Base-by-base conservation (phyloP, 371 early-diverging fungal species). In the Basidiobolus meristosporus region DNA sequence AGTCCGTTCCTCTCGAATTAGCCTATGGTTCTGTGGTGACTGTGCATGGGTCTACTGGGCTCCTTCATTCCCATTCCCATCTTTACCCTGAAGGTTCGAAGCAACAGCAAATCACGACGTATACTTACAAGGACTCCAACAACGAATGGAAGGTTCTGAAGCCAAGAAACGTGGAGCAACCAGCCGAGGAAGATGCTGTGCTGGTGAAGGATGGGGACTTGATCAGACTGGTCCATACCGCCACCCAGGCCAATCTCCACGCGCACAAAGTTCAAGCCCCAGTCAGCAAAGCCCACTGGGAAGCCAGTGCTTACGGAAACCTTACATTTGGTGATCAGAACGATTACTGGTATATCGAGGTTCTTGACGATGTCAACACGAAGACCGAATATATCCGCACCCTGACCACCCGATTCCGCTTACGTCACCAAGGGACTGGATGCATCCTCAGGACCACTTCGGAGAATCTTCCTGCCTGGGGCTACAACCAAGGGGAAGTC, bases 11-110 rank as follows among this genome's bases (percentile, higher is more conserved):
- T 11, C 62, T 91, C 17, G 90, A 95, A 53, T 53, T 98, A 12
- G 84, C 79, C 1, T 98, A 73, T 60, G 98, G 98, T 1, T 93
- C 92, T 12, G 68, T 57, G 47, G 66, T 99, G 12, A 80, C 95
- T 1, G 38, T 99, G 20, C 93, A 93, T 53, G 84, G 82, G 41
- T 68, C 68, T 36, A 77, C 71, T 7, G 99, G 98, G 5, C 56
- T 95, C 40, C 73, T 99, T 32, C 99, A 99, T 60, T 98, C 99
- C 5, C 99, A 99, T 55, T 54, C 77, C 12, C 89, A 96, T 56
- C 68, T 62, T 9, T 99, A 82, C 50, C 99, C 99, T 5, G 71
- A 73, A 31, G 93, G 89, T 15, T 88, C 90, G 2, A 73, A 80
- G 38, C 93, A 90, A 52, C 19, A 43, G 31, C 33, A 33, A 31